Evolutionary conservation across 345 rosid genomes (phyloP).

Genomic region (Bretschneidera sinensis): DNA sequence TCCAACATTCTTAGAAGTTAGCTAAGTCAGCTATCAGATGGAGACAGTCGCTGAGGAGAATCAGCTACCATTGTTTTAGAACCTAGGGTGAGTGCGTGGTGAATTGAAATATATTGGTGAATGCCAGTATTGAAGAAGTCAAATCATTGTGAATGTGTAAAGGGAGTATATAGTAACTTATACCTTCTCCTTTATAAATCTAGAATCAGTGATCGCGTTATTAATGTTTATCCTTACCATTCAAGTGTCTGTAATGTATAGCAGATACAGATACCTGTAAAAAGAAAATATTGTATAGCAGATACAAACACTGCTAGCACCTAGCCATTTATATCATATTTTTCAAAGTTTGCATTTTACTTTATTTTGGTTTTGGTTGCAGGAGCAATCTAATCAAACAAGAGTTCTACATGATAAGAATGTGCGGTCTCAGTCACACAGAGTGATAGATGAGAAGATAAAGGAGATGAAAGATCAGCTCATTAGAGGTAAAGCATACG

Average conservation of each 20-base stretch:
- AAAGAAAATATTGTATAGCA: too few species aligned
- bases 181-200: neutral
- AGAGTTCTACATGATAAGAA: constrained; percentile 27
- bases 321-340: neutral
- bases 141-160: neutral
- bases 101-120: too few species aligned
- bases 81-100: neutral
- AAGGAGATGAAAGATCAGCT: constrained; percentile 76
- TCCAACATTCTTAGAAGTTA: too few species aligned
- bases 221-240: neutral
- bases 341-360: neutral
- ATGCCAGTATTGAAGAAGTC: neutral
- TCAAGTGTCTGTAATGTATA: neutral
- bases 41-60: too few species aligned
- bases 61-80: too few species aligned
- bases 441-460: constrained; percentile 49
- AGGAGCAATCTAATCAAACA: constrained; percentile 32
- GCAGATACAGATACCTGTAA: too few species aligned
- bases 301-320: too few species aligned
- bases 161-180: neutral
- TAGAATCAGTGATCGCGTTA: too few species aligned
- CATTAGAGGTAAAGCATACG: constrained; percentile 71
- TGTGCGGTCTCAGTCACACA: constrained; percentile 24
- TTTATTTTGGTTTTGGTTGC: constrained; percentile 24
- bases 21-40: too few species aligned